Conservation (phyloP, 352 stramenopile genomes). For the Aphanomyces stellatus region DNA sequence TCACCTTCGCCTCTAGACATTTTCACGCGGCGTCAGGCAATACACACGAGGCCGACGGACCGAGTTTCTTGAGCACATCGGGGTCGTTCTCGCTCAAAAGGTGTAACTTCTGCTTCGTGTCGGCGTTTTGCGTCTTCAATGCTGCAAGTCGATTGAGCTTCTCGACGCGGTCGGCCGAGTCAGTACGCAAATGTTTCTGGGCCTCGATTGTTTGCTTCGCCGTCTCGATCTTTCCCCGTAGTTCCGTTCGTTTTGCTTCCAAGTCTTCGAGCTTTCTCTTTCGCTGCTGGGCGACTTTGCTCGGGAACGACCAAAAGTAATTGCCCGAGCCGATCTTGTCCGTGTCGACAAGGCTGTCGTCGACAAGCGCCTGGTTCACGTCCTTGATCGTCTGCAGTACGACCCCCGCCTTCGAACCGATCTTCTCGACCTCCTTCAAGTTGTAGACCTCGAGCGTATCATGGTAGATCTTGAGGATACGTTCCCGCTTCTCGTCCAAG, state of each 20-base stretch:
- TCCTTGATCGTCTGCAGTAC: conserved; percentile 85
- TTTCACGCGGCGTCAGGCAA: not conserved
- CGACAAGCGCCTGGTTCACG: conserved; percentile 79
- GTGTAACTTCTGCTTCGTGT: conserved; percentile 44
- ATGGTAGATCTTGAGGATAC: conserved; percentile 81
- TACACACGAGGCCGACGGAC: conserved; percentile 18
- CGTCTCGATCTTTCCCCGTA: conserved; percentile 25
- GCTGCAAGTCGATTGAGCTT: conserved; percentile 49
- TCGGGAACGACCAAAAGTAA: conserved; percentile 86
- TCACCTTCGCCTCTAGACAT: conserved; percentile 36
- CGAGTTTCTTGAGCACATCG: conserved; percentile 48
- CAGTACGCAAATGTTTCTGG: conserved; percentile 38
- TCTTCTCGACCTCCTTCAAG: conserved; percentile 82
- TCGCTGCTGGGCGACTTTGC: conserved; percentile 65
- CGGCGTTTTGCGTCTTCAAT: conserved; percentile 40
- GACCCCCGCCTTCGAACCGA: conserved; percentile 72
- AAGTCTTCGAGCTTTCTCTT: conserved; percentile 69
- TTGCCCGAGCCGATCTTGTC: conserved; percentile 85
- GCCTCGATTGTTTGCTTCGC: conserved; percentile 27
- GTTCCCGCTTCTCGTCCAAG: conserved; percentile 76
- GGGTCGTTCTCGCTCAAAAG: conserved; percentile 68
- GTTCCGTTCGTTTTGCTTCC: conserved; percentile 41
- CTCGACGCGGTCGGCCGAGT: conserved; percentile 54
- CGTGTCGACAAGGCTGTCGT: conserved; percentile 71
- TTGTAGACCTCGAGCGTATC: conserved; percentile 80